phyloP scores from a whole-genome alignment of 2,329 filamentous ascomycete genomes.

The Phialophora macrospora region DNA sequence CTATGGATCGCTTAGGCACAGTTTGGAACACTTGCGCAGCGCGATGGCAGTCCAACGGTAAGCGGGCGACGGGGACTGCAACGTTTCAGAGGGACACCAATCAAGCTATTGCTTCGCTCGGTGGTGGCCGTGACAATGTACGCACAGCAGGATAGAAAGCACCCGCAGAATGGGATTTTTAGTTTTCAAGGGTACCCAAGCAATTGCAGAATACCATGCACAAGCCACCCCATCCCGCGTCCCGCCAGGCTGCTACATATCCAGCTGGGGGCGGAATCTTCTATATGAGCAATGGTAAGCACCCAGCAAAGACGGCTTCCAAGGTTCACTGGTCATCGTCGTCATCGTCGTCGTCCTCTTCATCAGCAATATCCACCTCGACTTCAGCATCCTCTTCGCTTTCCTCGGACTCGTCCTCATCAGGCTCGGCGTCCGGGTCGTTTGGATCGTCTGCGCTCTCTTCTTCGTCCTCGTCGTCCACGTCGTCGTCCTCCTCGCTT shows the following conservation, averaged over 20 bases:
- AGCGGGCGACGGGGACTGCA: neutral
- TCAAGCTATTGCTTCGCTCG: neutral
- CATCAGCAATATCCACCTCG: constrained; percentile 20
- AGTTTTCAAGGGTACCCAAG: neutral
- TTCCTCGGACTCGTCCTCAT: constrained; percentile 27
- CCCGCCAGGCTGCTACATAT: neutral
- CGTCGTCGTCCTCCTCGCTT: constrained; percentile 12
- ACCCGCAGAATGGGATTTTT: neutral
- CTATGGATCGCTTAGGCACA: neutral
- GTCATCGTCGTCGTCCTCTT: constrained; percentile 23
- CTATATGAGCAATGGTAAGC: neutral
- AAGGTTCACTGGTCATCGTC: constrained; percentile 7
- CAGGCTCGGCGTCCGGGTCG: constrained; percentile 24
- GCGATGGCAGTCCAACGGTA: neutral
- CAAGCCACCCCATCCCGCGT: neutral
- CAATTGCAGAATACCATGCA: neutral
- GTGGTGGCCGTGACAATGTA: neutral
- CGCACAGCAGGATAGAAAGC: constrained; percentile 1
- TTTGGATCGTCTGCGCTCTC: constrained; percentile 25
- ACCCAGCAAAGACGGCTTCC: neutral
- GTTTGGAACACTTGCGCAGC: neutral
- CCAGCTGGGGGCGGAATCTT: neutral
- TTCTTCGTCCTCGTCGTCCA: constrained; percentile 21
- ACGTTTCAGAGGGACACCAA: neutral
- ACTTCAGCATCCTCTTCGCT: constrained; percentile 26